These are phyloP conservation scores for Botrytis fabae DNA, from an alignment of 2,329 filamentous ascomycete genomes.

Conservation along the genomic window DNA sequence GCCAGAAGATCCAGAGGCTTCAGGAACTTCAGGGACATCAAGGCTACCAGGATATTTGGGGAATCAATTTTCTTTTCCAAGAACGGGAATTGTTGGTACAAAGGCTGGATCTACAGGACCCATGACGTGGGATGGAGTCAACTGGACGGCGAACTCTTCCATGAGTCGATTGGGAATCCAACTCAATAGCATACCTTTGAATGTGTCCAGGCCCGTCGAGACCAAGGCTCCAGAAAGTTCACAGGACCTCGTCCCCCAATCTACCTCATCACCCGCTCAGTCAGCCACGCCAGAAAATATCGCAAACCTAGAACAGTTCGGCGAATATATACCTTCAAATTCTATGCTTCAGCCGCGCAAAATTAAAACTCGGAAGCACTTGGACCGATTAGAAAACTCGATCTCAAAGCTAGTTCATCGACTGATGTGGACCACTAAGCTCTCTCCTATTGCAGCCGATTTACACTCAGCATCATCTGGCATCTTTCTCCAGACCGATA, in stretches of 20 bases:
- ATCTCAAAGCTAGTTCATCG: constrained; percentile 32
- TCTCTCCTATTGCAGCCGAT: constrained; percentile 10
- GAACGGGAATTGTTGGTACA: neutral
- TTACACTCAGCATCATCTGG: constrained; percentile 5
- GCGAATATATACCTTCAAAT: neutral
- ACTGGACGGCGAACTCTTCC: constrained; percentile 4
- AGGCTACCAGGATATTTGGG: neutral
- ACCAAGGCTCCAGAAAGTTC: neutral
- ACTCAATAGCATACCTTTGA: neutral
- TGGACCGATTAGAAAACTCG: constrained; percentile 31
- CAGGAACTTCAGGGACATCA: neutral
- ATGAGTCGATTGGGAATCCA: constrained; percentile 7
- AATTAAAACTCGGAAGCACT: constrained; percentile 30
- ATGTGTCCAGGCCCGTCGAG: neutral
- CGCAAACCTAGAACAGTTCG: constrained; percentile 1
- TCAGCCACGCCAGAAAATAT: neutral
- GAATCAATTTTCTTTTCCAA: neutral
- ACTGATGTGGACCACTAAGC: constrained; percentile 28
- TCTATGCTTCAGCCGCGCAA: constrained; percentile 27
- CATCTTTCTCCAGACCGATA: constrained; percentile 24
- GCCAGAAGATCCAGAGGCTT: too few species aligned
- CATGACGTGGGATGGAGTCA: constrained; percentile 15
- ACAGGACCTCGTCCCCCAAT: neutral
- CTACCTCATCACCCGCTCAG: neutral
- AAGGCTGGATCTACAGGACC: constrained; percentile 11